phyloP scores from a whole-genome alignment of 2,329 filamentous ascomycete species.

The Pseudopyricularia javanii region DNA sequence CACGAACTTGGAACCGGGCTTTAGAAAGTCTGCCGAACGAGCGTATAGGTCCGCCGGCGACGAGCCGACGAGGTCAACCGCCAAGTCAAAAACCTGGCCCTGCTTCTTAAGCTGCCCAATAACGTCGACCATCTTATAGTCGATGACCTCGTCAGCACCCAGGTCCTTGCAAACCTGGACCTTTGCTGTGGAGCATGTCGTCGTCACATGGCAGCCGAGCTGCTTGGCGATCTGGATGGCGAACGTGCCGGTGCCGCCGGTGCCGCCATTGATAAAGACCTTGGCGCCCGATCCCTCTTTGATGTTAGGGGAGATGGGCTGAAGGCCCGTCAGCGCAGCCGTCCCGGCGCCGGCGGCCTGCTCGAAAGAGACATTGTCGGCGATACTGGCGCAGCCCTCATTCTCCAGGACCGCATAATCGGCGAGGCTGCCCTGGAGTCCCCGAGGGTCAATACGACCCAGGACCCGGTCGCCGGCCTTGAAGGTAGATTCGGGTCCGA shows the following conservation, averaged over 20 bases:
- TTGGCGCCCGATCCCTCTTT: conserved; percentile 11
- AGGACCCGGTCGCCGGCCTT: conserved; percentile 29
- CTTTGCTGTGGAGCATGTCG: conserved; percentile 45
- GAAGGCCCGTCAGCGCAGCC: conserved; percentile 11
- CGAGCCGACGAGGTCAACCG: conserved; percentile 48
- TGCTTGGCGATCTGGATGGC: conserved; percentile 23
- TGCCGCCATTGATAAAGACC: conserved; percentile 34
- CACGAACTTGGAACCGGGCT: conserved; percentile 7
- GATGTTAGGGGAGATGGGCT: conserved; percentile 9
- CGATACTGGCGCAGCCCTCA: conserved; percentile 25
- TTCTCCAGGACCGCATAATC: conserved; percentile 22
- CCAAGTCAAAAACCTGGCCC: conserved; percentile 37
- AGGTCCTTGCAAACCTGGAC: conserved; percentile 40
- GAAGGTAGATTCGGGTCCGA: conserved; percentile 17
- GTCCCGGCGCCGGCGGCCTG: conserved; percentile 12
- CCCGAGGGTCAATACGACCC: conserved; percentile 18
- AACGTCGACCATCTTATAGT: conserved; percentile 41
- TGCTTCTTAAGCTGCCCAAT: conserved; percentile 14
- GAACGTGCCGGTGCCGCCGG: conserved; percentile 23
- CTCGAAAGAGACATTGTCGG: conserved; percentile 47
- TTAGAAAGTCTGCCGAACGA: conserved; percentile 8
- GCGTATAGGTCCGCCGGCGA: conserved; percentile 7
- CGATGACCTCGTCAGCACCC: conserved; percentile 49
- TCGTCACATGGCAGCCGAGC: conserved; percentile 19
- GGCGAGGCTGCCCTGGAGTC: conserved; percentile 17